These are phyloP conservation scores for Oryza punctata DNA, from an alignment of 176 grass and related monocot species.

Conservation along the genomic window DNA sequence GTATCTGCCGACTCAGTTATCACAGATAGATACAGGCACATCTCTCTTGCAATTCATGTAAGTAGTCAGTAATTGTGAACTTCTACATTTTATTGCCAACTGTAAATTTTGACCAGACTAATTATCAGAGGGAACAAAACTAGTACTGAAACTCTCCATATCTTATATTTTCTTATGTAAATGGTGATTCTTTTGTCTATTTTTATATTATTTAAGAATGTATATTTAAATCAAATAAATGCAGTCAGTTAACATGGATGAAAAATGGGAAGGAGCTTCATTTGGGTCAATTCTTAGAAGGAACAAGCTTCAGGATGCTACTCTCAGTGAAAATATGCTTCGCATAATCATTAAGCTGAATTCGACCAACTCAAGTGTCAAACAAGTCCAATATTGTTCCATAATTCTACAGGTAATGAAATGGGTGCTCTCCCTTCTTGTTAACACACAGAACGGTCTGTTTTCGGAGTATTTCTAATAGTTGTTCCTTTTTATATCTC, in stretches of 20 bases:
- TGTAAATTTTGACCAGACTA: conserved; percentile 24
- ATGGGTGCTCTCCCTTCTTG: conserved; percentile 5
- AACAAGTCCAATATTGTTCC: conserved; percentile 83
- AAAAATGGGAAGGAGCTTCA: conserved; percentile 84
- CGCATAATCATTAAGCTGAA: conserved; percentile 59
- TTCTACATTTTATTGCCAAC: conserved; percentile 22
- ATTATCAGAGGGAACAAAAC: background rate
- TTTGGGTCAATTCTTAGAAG: conserved; percentile 75
- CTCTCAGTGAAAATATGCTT: conserved; percentile 61
- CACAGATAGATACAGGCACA: conserved; percentile 63
- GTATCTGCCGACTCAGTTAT: conserved; percentile 55
- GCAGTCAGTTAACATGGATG: conserved; percentile 78
- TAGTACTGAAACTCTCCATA: background rate
- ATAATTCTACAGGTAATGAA: conserved; percentile 72
- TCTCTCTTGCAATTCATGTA: conserved; percentile 68
- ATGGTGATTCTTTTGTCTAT: background rate
- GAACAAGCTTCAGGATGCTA: conserved; percentile 60
- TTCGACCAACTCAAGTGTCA: conserved; percentile 60
- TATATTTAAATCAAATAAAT: background rate
- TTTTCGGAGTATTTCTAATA: background rate
- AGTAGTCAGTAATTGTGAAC: conserved; percentile 2
- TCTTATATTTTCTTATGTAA: background rate
- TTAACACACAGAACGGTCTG: background rate
- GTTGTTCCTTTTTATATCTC: conserved; percentile 1
- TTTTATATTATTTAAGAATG: background rate